Conservation (phyloP, 768 basidiomycete genomes). For the Kwoniella bestiolae region DNA sequence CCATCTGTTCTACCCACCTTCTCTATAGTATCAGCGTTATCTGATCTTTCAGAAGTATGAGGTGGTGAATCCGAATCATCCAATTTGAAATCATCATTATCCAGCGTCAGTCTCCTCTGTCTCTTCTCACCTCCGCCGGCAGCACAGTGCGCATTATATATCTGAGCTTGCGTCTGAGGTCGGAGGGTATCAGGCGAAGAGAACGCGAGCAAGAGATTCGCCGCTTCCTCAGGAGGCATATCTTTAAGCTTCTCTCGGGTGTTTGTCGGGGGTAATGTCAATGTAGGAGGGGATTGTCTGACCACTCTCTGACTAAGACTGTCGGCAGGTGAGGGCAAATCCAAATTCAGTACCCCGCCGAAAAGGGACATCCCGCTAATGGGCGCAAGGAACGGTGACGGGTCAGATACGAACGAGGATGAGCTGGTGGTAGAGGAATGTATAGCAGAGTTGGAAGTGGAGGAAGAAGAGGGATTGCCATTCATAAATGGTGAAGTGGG, state of each 20-base stretch:
- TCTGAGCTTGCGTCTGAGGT: slow-evolving; percentile 24
- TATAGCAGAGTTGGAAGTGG: neutral
- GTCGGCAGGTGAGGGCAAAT: slow-evolving; percentile 15
- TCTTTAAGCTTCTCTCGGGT: slow-evolving; percentile 20
- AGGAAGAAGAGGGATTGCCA: neutral
- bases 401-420: slow-evolving; percentile 32
- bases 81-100: slow-evolving; percentile 44
- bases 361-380: slow-evolving; percentile 45
- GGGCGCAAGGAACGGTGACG: slow-evolving; percentile 50
- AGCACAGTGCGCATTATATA: neutral
- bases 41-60: neutral
- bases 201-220: slow-evolving; percentile 50
- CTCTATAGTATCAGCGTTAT: neutral
- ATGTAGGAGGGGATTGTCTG: slow-evolving; percentile 14
- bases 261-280: slow-evolving; percentile 17
- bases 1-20: neutral
- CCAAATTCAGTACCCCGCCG: slow-evolving; percentile 38
- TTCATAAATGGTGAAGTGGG: slow-evolving; percentile 51
- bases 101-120: slow-evolving; percentile 31
- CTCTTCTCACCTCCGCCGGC: neutral
- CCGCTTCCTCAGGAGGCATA: slow-evolving; percentile 46
- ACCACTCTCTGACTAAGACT: neutral
- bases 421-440: slow-evolving; percentile 4
- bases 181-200: slow-evolving; percentile 48
- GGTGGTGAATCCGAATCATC: slow-evolving; percentile 18